phyloP scores from a whole-genome alignment of 2,329 filamentous ascomycete genomes.

The Venturia aucupariae region DNA sequence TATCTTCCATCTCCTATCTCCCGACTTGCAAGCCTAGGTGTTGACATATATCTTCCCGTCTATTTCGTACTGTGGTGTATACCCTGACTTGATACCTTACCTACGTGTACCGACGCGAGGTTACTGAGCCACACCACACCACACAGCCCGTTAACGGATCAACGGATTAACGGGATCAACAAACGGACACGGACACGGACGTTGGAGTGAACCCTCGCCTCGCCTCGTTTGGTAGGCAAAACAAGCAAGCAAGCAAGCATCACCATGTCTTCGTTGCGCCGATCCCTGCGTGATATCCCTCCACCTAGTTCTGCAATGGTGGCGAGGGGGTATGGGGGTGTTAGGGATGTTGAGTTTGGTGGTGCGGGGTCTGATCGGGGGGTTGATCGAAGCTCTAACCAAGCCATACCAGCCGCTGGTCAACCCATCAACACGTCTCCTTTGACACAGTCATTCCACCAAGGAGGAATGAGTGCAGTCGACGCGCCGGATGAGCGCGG shows the following conservation, averaged over 20 bases:
- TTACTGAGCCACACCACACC: no score
- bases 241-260: neutral
- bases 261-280: neutral
- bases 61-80: no score
- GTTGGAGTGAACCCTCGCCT: no score
- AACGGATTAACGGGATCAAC: no score
- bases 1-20: no score
- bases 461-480: neutral
- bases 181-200: no score
- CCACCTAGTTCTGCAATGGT: neutral
- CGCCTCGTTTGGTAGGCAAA: no score
- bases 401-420: slow-evolving; percentile 19
- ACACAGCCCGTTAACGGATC: no score
- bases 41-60: no score
- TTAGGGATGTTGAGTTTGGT: slow-evolving; percentile 30
- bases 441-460: slow-evolving; percentile 26
- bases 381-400: neutral
- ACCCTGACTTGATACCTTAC: no score
- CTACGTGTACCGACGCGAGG: no score
- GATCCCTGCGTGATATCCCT: slow-evolving; percentile 1
- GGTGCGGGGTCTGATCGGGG: neutral
- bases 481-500: slow-evolving; percentile 7
- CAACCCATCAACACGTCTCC: slow-evolving; percentile 25
- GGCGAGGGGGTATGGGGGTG: neutral
- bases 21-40: no score